These are phyloP conservation scores for Thermothelomyces thermophilus DNA, from an alignment of 2,329 filamentous ascomycete species.

Conservation along the genomic window DNA sequence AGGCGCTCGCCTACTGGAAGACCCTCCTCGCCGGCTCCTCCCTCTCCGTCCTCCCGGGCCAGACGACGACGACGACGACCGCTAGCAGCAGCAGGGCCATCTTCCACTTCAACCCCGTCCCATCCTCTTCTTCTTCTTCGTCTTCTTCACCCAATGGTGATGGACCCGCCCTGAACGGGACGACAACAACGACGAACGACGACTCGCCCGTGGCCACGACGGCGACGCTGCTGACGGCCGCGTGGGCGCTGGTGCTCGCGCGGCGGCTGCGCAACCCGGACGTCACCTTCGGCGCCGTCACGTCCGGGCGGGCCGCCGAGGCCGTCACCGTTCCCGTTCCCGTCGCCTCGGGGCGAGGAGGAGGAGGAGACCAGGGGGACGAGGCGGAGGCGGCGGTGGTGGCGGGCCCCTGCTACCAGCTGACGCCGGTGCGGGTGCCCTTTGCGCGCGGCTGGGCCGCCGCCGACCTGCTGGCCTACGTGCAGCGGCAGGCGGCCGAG, in stretches of 20 bases:
- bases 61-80: constrained; percentile 28
- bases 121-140: too few relatives aligned
- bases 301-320: constrained; percentile 55
- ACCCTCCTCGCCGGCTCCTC: constrained; percentile 49
- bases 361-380: constrained; percentile 38
- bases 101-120: constrained; percentile 30
- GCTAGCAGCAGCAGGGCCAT: constrained; percentile 9
- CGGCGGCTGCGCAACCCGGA: constrained; percentile 47
- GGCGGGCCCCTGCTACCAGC: constrained; percentile 60
- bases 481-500: constrained; percentile 52
- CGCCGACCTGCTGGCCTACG: constrained; percentile 43
- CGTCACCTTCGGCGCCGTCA: constrained; percentile 60
- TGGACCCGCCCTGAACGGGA: too few relatives aligned
- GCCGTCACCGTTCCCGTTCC: too few relatives aligned
- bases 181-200: constrained; percentile 29
- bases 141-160: too few relatives aligned
- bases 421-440: constrained; percentile 55
- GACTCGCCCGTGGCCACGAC: constrained; percentile 43
- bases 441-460: constrained; percentile 38
- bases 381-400: constrained; percentile 29
- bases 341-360: too few relatives aligned
- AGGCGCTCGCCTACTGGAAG: constrained; percentile 50
- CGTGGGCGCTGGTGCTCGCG: constrained; percentile 59
- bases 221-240: constrained; percentile 59
- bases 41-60: constrained; percentile 33